These are phyloP conservation scores for Pulveroboletus sp. DNA, from an alignment of 768 basidiomycete species.

Conservation along the genomic window DNA sequence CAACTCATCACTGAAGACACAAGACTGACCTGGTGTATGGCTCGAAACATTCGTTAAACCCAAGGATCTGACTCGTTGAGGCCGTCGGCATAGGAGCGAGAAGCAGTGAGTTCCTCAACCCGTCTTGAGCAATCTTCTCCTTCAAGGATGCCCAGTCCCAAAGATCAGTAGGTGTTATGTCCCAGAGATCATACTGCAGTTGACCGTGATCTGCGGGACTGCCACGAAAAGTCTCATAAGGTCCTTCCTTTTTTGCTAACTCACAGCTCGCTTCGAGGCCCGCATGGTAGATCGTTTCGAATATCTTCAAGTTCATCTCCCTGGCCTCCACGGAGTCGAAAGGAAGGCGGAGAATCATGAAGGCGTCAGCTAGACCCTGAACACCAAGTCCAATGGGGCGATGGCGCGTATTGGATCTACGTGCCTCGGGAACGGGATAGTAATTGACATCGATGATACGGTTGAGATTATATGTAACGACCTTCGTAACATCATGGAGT, in stretches of 20 bases:
- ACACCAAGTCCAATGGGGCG: conserved; percentile 97
- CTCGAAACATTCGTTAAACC: conserved; percentile 98
- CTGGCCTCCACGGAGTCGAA: conserved; percentile 89
- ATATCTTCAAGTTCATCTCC: conserved; percentile 89
- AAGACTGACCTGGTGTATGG: conserved; percentile 84
- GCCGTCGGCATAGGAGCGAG: conserved; percentile 99
- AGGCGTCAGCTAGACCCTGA: conserved; percentile 95
- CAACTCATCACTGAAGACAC: neutral
- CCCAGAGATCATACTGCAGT: conserved; percentile 96
- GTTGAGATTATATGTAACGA: conserved; percentile 91
- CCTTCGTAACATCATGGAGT: conserved; percentile 90
- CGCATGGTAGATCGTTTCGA: conserved; percentile 98
- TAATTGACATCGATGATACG: conserved; percentile 92
- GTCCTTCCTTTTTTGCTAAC: conserved; percentile 70
- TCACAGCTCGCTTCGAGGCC: conserved; percentile 89
- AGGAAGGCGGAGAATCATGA: conserved; percentile 95
- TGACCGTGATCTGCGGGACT: conserved; percentile 86
- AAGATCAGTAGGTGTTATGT: conserved; percentile 77
- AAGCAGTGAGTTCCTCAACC: conserved; percentile 86
- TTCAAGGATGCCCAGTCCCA: conserved; percentile 95
- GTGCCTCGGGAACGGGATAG: conserved; percentile 91
- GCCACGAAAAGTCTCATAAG: conserved; percentile 87
- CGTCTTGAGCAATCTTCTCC: conserved; percentile 74
- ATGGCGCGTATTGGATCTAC: conserved; percentile 92
- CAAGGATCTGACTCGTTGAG: conserved; percentile 96